A percentile compares a stretch with the other conserved stretches of the same genome.
phyloP scores from a whole-genome alignment of 2,329 filamentous ascomycete genomes.

The Mycosphaerella sp. region DNA sequence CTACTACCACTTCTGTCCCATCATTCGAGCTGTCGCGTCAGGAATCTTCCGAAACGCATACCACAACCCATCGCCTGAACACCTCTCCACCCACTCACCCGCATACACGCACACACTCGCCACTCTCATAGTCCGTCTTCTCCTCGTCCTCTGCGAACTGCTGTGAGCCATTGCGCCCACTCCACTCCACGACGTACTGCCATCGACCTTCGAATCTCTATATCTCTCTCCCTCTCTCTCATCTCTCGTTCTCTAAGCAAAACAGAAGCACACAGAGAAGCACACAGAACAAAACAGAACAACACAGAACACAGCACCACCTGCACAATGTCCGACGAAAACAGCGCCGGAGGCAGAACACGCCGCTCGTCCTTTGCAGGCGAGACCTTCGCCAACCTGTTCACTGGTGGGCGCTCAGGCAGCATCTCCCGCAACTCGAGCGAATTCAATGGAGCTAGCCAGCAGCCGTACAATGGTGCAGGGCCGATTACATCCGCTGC shows the following conservation, averaged over 20 bases:
- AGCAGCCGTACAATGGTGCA: conserved; percentile 29
- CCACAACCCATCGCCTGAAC: not conserved
- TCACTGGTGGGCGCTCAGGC: conserved; percentile 34
- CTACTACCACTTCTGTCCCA: not conserved
- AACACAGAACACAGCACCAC: not conserved
- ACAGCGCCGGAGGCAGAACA: conserved; percentile 1
- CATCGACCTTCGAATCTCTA: too few relatives aligned
- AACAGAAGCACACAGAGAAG: not conserved
- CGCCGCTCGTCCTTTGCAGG: conserved; percentile 45
- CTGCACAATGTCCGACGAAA: conserved; percentile 21
- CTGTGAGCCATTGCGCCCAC: conserved; percentile 11
- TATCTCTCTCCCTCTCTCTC: too few relatives aligned
- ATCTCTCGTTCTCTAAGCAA: too few relatives aligned
- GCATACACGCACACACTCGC: too few relatives aligned
- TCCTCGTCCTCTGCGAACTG: conserved; percentile 1
- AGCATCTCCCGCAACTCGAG: conserved; percentile 26
- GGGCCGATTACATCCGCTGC: conserved; percentile 46
- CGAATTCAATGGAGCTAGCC: conserved; percentile 26
- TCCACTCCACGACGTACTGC: conserved; percentile 2
- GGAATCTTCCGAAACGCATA: not conserved
- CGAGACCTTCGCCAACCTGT: conserved; percentile 45
- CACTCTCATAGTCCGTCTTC: too few relatives aligned
- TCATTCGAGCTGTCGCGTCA: conserved; percentile 1
- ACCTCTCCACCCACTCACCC: not conserved
- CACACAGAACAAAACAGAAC: too few relatives aligned